Evolutionary conservation across 192 early-diverging fungal genomes (phyloP).

Genomic region (Linnemannia zychae): DNA sequence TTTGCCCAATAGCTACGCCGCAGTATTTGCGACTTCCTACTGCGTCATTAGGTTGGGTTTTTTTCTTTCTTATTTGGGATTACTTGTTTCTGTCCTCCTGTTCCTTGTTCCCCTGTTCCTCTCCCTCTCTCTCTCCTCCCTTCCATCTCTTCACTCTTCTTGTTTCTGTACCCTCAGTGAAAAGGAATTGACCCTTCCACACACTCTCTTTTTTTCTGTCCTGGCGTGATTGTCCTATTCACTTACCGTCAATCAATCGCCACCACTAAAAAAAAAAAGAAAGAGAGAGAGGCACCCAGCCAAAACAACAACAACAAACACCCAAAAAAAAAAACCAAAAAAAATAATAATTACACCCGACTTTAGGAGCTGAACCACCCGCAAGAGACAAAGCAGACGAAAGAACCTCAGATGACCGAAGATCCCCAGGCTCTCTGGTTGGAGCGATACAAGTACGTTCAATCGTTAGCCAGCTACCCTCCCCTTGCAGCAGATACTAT

Average conservation of each 20-base stretch:
- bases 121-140: background rate
- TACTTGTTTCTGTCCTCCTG: background rate
- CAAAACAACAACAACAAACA: background rate
- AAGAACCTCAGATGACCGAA: constrained; percentile 31
- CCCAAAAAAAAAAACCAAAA: constrained; percentile 10
- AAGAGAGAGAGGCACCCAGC: background rate
- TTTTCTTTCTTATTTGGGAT: background rate
- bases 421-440: constrained; percentile 51
- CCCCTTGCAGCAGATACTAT: background rate
- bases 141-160: background rate
- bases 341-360: constrained; percentile 2
- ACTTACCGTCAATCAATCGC: constrained; percentile 10
- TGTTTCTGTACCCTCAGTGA: background rate
- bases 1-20: background rate
- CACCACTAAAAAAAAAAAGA: background rate
- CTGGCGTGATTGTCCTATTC: background rate
- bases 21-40: background rate
- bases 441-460: constrained; percentile 40
- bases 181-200: background rate
- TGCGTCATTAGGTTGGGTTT: background rate
- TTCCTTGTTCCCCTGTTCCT: background rate
- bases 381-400: background rate
- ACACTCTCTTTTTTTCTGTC: background rate
- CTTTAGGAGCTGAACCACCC: background rate
- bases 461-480: too few species aligned